Evolutionary conservation across 768 basidiomycete species (phyloP), one percentile per base, ranked within the genome.

Genomic region (Panus rudis): DNA sequence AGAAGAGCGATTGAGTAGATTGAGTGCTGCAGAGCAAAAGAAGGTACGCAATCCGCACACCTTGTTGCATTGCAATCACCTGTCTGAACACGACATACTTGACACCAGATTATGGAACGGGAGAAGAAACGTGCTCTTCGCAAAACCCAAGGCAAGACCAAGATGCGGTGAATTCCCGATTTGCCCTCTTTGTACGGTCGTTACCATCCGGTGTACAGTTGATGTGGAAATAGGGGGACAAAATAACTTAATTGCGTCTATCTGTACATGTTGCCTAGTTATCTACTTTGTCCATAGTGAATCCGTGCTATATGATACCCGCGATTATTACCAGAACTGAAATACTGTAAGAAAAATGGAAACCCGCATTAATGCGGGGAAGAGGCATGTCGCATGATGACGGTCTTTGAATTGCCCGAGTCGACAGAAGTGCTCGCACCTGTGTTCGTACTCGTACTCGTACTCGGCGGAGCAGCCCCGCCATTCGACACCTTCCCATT

Each of bases 21-120:
- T 92, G 43, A 84, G 81, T 54, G 72, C 87, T 23, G 73, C 79
- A 16, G 87, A 91, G 52, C 89, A 91, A 67, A 79, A 81, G 69
- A 92, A 91, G 78, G 85, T 81, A 40, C 37, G 57, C 49, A 10
- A 24, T 16, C 28, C n/a, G 10, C n/a, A n/a, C n/a, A n/a, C n/a
- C n/a, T 45, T 14, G 37, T 43, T 22, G 17, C 45, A 25, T 17
- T 19, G 12, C 24, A 38, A 35, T 28, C 42, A 53, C 35, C 52
- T 30, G 25, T 37, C 12, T 38, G 22, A 31, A 24, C 20, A 13
- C 38, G 27, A 35, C 46, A 13, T 17, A 24, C 26, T 28, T 16
- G 13, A 46, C 24, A 25, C 0, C 45, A 84, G 81, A 60, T 72
- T 48, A 65, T 87, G 43, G 88, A 90, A 39, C 81, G 82, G 50